Evolutionary conservation across 768 basidiomycete species (phyloP).

Genomic region (Pholiota microspora): DNA sequence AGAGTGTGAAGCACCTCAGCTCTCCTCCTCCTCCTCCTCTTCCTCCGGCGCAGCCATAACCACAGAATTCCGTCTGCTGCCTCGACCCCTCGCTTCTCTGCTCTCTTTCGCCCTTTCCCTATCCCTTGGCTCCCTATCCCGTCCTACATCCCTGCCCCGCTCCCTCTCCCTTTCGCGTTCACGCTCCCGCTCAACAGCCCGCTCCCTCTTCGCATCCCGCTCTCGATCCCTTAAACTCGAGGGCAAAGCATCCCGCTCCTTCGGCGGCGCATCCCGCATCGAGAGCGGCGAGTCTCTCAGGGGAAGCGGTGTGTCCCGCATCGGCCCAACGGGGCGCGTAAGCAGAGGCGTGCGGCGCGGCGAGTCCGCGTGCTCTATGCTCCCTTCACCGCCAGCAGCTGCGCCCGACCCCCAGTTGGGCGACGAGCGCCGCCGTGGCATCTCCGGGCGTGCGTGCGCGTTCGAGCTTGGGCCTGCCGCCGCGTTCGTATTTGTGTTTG

Average conservation of each 20-base stretch:
- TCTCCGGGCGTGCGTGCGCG: constrained; percentile 19
- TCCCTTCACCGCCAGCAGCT: background rate
- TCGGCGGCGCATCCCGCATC: no score
- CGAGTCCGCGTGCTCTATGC: background rate
- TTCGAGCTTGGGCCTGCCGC: background rate
- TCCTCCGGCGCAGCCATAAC: constrained; percentile 33
- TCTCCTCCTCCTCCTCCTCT: constrained; percentile 13
- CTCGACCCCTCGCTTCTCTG: constrained; percentile 19
- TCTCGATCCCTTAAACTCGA: constrained; percentile 2
- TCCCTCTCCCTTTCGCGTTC: constrained; percentile 10
- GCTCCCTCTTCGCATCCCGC: constrained; percentile 13
- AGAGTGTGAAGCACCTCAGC: background rate
- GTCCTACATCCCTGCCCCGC: background rate
- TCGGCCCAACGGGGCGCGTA: no score
- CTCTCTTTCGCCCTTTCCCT: background rate
- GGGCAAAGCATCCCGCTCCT: no score
- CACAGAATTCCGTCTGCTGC: constrained; percentile 36
- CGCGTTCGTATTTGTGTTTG: background rate
- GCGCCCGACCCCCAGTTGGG: constrained; percentile 35
- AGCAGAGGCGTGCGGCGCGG: background rate
- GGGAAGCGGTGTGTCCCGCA: no score
- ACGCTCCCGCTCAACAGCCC: constrained; percentile 4
- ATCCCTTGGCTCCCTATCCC: constrained; percentile 3
- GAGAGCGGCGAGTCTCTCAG: no score
- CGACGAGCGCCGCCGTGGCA: constrained; percentile 35